Evolutionary conservation across 1,284 basidiomycete genomes (phyloP).

Genomic region (Cutaneotrichosporon sp.): DNA sequence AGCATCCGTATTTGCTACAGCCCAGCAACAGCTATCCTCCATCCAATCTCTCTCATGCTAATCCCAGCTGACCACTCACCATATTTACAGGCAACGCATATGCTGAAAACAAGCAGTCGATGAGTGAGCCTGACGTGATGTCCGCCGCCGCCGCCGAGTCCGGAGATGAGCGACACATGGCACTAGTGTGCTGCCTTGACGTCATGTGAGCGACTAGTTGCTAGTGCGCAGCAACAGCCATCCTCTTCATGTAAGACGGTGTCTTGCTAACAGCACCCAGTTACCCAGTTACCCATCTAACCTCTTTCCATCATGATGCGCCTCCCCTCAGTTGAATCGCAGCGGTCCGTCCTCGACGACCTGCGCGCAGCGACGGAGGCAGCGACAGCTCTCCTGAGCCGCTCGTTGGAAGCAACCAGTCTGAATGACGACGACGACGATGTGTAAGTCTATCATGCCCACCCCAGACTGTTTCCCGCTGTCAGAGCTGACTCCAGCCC

Average conservation of each 20-base stretch:
- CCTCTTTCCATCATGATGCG: slow-evolving; percentile 2
- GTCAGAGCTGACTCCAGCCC: slow-evolving; percentile 13
- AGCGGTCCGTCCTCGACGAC: slow-evolving; percentile 19
- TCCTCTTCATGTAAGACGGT: background rate
- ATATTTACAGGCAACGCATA: too few relatives aligned
- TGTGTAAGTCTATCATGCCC: background rate
- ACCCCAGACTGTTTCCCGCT: background rate
- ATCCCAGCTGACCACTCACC: too few relatives aligned
- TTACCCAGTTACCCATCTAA: background rate
- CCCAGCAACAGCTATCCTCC: too few relatives aligned
- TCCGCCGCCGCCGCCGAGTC: background rate
- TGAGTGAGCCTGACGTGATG: background rate
- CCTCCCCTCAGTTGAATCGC: slow-evolving; percentile 9
- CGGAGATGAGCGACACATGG: background rate
- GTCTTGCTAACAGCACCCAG: background rate
- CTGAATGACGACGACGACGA: background rate
- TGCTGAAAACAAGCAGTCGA: too few relatives aligned
- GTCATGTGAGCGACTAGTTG: background rate
- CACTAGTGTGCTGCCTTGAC: background rate
- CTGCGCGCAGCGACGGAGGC: slow-evolving; percentile 5
- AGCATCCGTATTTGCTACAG: too few relatives aligned
- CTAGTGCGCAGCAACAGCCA: background rate
- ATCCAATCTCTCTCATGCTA: too few relatives aligned
- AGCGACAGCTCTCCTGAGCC: background rate
- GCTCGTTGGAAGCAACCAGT: background rate